Evolutionary conservation across 345 rosid species (phyloP).

Genomic region (thale cress (Arabidopsis thaliana)): TAIR10.1 NC_003070.9:22859501-22860000

Average conservation of each 20-base stretch:
- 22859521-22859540: slow-evolving; percentile 99
- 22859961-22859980: slow-evolving; percentile 97
- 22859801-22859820: slow-evolving; percentile 20
- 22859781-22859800: slow-evolving; percentile 78
- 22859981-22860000: slow-evolving; percentile 99
- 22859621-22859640: slow-evolving; percentile 3
- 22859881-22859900: slow-evolving; percentile 6
- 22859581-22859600: slow-evolving; percentile 13
- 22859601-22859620: slow-evolving; percentile 5
- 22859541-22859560: slow-evolving; percentile 94
- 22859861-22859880: not conserved
- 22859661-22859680: slow-evolving; percentile 99
- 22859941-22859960: slow-evolving; percentile 98
- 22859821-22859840: slow-evolving; percentile 10
- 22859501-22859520: slow-evolving; percentile 99
- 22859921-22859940: slow-evolving; percentile 58
- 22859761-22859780: slow-evolving; percentile 96
- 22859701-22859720: slow-evolving; percentile 95
- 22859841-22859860: slow-evolving; percentile 6
- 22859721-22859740: slow-evolving; percentile 99
- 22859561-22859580: slow-evolving; percentile 21
- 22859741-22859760: slow-evolving; percentile 89
- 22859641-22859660: slow-evolving; percentile 58
- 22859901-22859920: slow-evolving; percentile 22
- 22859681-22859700: slow-evolving; percentile 96